Conservation (phyloP, 2,329 filamentous ascomycete genomes). For the Monilinia polystroma region DNA sequence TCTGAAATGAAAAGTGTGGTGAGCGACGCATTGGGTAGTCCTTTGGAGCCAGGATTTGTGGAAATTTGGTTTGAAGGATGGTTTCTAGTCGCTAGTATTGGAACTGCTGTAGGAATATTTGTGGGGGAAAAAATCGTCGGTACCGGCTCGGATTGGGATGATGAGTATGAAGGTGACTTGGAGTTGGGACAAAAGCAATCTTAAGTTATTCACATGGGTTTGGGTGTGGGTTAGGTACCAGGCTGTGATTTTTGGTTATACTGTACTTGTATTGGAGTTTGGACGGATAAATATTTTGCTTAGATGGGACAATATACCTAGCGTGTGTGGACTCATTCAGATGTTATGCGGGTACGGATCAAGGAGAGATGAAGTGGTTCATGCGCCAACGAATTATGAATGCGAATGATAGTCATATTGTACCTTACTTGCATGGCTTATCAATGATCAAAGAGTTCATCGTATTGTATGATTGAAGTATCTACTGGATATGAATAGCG, state of each 20-base stretch:
- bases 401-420: background rate
- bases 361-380: background rate
- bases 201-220: constrained; percentile 40
- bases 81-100: constrained; percentile 68
- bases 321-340: background rate
- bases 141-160: constrained; percentile 56
- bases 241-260: background rate
- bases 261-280: constrained; percentile 12
- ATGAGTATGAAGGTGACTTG: constrained; percentile 49
- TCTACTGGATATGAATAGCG: background rate
- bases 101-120: constrained; percentile 72
- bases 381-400: constrained; percentile 3
- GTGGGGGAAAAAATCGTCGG: constrained; percentile 61
- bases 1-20: constrained; percentile 74
- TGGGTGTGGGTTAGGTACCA: background rate
- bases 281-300: background rate
- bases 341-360: background rate
- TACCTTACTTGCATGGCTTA: background rate
- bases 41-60: constrained; percentile 66
- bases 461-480: background rate
- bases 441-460: too few relatives aligned
- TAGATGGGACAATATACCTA: constrained; percentile 3
- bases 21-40: constrained; percentile 72
- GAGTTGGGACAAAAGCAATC: constrained; percentile 72
- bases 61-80: constrained; percentile 86